A percentile compares a stretch with the other conserved stretches of the same genome.
Evolutionary conservation across 208 protist genomes (phyloP).

Genomic region (Acanthamoeba castellanii): DNA sequence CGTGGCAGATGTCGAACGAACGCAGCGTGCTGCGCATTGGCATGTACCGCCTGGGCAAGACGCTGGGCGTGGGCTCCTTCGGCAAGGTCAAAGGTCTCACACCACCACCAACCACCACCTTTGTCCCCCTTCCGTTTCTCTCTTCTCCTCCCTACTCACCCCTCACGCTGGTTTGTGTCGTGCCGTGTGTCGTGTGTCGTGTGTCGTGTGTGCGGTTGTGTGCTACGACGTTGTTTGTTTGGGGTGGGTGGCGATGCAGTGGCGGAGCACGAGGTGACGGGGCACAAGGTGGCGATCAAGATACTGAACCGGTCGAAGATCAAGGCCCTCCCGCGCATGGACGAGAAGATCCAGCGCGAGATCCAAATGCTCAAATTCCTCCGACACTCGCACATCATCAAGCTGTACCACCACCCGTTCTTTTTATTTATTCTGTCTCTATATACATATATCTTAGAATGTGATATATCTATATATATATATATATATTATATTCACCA

Average conservation of each 20-base stretch:
- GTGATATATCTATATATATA: too few species aligned
- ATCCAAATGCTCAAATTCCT: conserved; percentile 99
- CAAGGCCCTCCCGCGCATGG: conserved; percentile 92
- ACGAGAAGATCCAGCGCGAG: conserved; percentile 96
- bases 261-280: conserved; percentile 94
- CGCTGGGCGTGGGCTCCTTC: conserved; percentile 99
- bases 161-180: background rate
- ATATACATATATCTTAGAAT: too few species aligned
- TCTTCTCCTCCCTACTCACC: background rate
- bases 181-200: background rate
- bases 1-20: background rate
- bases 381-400: conserved; percentile 99
- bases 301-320: conserved; percentile 99
- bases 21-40: conserved; percentile 90
- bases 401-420: conserved; percentile 92
- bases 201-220: too few species aligned
- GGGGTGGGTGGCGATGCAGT: background rate
- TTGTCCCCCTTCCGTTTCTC: background rate
- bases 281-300: conserved; percentile 98
- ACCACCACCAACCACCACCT: too few species aligned
- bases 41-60: conserved; percentile 98
- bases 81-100: conserved; percentile 98
- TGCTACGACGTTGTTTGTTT: too few species aligned
- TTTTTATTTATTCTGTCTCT: too few species aligned
- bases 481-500: too few species aligned